Conservation (phyloP, 139 green algal species). For the Ostreobium quekettii region DNA sequence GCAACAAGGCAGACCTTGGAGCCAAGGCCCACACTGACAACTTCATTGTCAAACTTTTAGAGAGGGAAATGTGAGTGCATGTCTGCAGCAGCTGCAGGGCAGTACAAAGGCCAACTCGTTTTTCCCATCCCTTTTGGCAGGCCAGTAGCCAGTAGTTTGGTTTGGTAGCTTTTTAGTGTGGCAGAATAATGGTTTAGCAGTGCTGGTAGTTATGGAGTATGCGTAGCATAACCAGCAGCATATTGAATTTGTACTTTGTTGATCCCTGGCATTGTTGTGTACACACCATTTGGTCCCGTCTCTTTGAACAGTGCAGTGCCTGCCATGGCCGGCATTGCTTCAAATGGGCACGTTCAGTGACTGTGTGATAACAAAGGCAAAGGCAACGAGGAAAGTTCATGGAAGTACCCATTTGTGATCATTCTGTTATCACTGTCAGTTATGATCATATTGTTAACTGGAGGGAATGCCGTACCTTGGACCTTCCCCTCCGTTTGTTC, state of each 20-base stretch:
- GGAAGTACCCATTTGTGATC: no score
- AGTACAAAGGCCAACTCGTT: not conserved
- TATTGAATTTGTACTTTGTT: constrained; percentile 2
- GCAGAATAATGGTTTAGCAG: not conserved
- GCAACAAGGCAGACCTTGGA: constrained; percentile 71
- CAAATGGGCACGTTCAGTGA: no score
- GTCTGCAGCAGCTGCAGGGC: not conserved
- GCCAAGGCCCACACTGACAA: constrained; percentile 58
- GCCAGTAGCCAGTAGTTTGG: not conserved
- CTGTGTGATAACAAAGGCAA: no score
- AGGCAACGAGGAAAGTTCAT: no score
- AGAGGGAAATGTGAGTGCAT: constrained; percentile 1
- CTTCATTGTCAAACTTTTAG: constrained; percentile 51
- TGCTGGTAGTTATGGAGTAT: not conserved
- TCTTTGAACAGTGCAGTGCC: no score
- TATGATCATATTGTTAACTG: no score
- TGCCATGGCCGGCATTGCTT: no score
- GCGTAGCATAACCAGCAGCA: not conserved
- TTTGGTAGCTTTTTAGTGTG: not conserved
- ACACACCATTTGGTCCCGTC: no score
- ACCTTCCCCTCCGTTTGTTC: no score
- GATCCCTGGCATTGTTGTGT: no score
- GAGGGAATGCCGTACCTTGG: no score
- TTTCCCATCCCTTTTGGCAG: not conserved
- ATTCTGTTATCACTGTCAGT: no score